Base-by-base conservation (phyloP, 306 rosid species). In the Acacia confusa region DNA sequence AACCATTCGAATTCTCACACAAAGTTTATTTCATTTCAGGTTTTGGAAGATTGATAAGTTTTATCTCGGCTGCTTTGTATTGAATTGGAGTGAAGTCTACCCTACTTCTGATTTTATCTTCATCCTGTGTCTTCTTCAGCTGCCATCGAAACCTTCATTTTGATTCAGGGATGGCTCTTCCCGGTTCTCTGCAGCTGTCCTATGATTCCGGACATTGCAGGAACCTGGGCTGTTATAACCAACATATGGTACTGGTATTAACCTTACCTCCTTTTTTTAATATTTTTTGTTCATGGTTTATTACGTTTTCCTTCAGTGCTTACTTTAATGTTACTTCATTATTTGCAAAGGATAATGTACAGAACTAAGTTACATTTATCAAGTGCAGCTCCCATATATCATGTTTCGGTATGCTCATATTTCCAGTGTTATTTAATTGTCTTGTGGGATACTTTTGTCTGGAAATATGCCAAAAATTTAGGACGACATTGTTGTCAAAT, bases 121-220 rank as follows among this genome's bases (percentile, higher is more conserved):
- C 40, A 36, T 36, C 40, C 6, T 19, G 25, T 77, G 52, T 52
- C 74, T 38, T 83, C 81, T 74, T 67, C 50, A 70, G 87, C 83
- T 65, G 78, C 74, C 76, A 71, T 82, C 3, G 76, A 83, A 72
- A 53, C 83, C 75, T 74, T 69, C 43, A 38, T 73, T 84, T 79
- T 72, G 41, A 82, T 70, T 52, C 76, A 77, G 79, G 12, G 78
- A 95, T 95, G 99, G 94, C 91, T 86, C 89, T 89, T 79, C 85
- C 91, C 68, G 91, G 93, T 88, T 95, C 95, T 30, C 82, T 93
- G 97, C 96, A 93, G 81, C 79, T 93, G 83, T 83, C 99, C 87
- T 84, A 72, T 82, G 92, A 85, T 34, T 82, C 87, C 88, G 97
- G 93, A 85, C 90, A 86, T 84, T 87, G 95, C 90, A 85, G 86